These are phyloP conservation scores for Exophiala mesophila DNA, from an alignment of 2,329 filamentous ascomycete species.

Conservation along the genomic window DNA sequence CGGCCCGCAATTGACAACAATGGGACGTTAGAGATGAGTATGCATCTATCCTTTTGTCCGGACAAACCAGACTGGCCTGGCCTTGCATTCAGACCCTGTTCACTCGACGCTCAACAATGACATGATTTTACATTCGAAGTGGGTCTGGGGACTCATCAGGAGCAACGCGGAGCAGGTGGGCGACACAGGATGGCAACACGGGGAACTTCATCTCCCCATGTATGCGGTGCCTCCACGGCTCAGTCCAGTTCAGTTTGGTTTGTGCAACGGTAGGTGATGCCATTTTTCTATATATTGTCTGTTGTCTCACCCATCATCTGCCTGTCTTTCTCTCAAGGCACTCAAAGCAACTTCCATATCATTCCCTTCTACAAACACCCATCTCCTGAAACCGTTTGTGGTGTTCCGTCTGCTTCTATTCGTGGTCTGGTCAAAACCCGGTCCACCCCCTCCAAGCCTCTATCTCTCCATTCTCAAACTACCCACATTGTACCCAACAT, in stretches of 20 bases:
- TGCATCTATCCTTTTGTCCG: constrained; percentile 11
- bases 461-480: not conserved
- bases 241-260: too few relatives aligned
- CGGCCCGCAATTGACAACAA: not conserved
- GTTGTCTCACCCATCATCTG: constrained; percentile 3
- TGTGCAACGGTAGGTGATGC: constrained; percentile 8
- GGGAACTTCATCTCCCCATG: too few relatives aligned
- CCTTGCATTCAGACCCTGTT: not conserved
- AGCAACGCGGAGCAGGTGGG: constrained; percentile 15
- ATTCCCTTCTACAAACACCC: not conserved
- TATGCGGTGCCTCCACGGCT: too few relatives aligned
- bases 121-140: constrained; percentile 2
- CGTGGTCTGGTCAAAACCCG: too few relatives aligned
- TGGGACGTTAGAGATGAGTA: not conserved
- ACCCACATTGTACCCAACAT: constrained; percentile 6
- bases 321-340: not conserved
- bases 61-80: not conserved
- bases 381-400: not conserved
- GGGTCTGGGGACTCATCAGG: constrained; percentile 17
- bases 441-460: too few relatives aligned
- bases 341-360: not conserved
- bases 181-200: constrained; percentile 5
- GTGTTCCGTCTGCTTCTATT: too few relatives aligned
- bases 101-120: not conserved
- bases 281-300: constrained; percentile 14